Base-by-base conservation (phyloP, 2,329 filamentous ascomycete species). In the Sporothrix globosa region DNA sequence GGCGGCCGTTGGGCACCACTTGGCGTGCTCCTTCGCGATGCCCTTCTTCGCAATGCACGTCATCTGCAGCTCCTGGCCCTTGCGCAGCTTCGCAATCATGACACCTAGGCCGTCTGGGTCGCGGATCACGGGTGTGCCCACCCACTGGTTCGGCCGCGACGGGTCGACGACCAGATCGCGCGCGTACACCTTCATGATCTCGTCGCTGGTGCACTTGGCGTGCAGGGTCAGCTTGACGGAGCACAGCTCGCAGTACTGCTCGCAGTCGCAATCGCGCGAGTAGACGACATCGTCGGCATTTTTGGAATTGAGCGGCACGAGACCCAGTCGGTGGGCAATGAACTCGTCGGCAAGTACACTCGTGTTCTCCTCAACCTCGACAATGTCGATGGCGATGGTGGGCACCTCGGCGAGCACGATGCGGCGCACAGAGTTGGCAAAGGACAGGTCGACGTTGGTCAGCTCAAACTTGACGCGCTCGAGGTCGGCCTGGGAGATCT, bases 321-420 rank as follows among this genome's bases (percentile, higher is more conserved):
- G 88, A 44, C 96, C 95, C 17, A 99, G 87, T 60, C 95, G 91
- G 81, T 98, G 95, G 65, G 92, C 91, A 75, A 99, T 90, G 81
- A 98, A 97, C 81, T 99, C 95, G 81, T 99, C 95, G 72, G 95
- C 92, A 17, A 98, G 88, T 4, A 97, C 94, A n/a, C 94, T 96
- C 71, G 91, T 97, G 84, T 99, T 99, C 77, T 87, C 87, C 78
- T 96, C 90, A 74, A 99, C 90, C 80, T 98, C 93, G 73, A 98
- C 94, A 17, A 97, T 87, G 78, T 99, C 95, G 80, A 98, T 94
- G 73, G 96, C 94, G 76, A 98, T 90, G 30, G 93, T 97, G 13
- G 95, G 94, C 72, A 99, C 92, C 82, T 99, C 95, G 76, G 93
- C 92, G 74, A 97, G 90, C 83, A 98, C 95, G 71, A 93, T 87